A percentile compares a stretch with the other conserved stretches of the same genome.
Conservation (phyloP, 1,284 basidiomycete species). For the Schizophyllum amplum region DNA sequence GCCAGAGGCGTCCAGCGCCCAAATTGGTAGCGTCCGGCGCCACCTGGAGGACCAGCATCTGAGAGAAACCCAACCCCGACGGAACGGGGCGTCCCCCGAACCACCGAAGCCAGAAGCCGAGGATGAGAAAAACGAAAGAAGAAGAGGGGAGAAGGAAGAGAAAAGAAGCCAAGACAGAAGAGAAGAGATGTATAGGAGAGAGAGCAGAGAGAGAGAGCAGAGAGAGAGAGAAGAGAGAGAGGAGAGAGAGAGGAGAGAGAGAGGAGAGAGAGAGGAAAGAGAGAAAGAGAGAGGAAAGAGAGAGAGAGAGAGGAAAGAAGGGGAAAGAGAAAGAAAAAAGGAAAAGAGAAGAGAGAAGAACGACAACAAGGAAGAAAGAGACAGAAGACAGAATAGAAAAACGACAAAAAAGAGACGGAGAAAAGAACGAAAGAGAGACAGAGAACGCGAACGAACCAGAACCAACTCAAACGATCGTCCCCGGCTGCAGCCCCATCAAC, state of each 20-base stretch:
- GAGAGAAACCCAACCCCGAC: too few relatives aligned
- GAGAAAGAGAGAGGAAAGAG: not conserved
- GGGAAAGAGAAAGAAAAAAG: not conserved
- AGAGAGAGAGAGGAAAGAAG: not conserved
- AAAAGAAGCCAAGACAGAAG: too few relatives aligned
- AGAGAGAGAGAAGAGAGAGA: not conserved
- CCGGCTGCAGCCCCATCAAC: too few relatives aligned
- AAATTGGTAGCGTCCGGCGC: too few relatives aligned
- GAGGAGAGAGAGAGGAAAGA: not conserved
- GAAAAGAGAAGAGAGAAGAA: not conserved
- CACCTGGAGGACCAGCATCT: too few relatives aligned
- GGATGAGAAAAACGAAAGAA: not conserved
- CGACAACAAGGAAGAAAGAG: not conserved
- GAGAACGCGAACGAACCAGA: not conserved
- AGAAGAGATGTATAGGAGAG: not conserved
- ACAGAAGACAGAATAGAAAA: not conserved
- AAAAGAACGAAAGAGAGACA: not conserved
- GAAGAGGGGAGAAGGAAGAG: not conserved
- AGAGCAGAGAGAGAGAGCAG: not conserved
- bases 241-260: not conserved
- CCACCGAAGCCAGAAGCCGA: not conserved
- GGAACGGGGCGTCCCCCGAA: not conserved
- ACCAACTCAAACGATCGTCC: not conserved
- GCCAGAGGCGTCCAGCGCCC: not conserved
- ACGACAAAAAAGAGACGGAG: not conserved